Conservation (phyloP, 352 stramenopile genomes). For the Pythium chondricola region DNA sequence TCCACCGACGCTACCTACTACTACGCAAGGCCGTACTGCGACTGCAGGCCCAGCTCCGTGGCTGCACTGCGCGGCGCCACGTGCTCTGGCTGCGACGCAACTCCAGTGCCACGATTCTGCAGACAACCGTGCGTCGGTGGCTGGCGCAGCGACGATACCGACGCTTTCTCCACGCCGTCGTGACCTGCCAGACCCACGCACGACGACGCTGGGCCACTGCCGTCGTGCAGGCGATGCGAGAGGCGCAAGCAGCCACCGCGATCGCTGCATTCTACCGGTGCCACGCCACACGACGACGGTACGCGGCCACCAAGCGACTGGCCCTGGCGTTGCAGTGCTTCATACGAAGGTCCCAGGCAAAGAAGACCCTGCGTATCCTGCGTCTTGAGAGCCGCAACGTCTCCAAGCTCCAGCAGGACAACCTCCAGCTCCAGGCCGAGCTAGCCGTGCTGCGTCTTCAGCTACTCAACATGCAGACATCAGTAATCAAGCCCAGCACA, state of each 20-base stretch:
- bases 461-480: conserved; percentile 37
- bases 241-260: conserved; percentile 33
- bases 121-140: conserved; percentile 38
- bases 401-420: conserved; percentile 65
- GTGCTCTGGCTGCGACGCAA: conserved; percentile 39
- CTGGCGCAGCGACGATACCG: conserved; percentile 22
- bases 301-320: conserved; percentile 20
- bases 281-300: conserved; percentile 24
- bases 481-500: conserved; percentile 1
- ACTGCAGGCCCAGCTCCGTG: conserved; percentile 41
- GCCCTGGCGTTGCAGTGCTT: conserved; percentile 54
- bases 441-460: conserved; percentile 49
- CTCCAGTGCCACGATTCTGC: conserved; percentile 28
- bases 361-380: conserved; percentile 29
- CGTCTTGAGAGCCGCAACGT: conserved; percentile 71
- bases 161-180: conserved; percentile 28
- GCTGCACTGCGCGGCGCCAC: conserved; percentile 24
- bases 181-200: conserved; percentile 45
- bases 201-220: conserved; percentile 30
- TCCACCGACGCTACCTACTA: conserved; percentile 27
- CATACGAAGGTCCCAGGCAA: conserved; percentile 33
- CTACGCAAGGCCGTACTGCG: conserved; percentile 29
- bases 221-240: conserved; percentile 32
- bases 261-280: conserved; percentile 39
- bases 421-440: conserved; percentile 62